A percentile compares a stretch with the other conserved stretches of the same genome.
phyloP scores from a whole-genome alignment of 192 early-diverging fungal species.

The Coemansia sp. region DNA sequence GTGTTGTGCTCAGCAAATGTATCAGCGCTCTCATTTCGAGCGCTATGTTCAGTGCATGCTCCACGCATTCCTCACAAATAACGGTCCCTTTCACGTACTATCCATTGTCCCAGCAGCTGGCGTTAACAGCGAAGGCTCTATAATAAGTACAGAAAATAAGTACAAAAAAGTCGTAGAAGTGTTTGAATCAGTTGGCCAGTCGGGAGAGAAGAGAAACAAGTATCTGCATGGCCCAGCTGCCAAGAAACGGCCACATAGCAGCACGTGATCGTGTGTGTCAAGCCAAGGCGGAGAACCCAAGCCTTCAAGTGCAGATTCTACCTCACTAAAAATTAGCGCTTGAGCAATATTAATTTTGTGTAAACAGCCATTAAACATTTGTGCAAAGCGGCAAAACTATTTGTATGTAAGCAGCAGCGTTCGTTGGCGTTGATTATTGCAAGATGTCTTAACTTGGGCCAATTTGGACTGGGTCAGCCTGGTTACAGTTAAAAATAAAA shows the following conservation, averaged over 20 bases:
- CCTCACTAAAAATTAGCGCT: too few species aligned
- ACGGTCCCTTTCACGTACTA: constrained; percentile 12
- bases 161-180: too few species aligned
- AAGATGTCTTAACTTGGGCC: neutral
- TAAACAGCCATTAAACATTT: too few species aligned
- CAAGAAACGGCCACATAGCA: neutral
- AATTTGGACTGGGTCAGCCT: neutral
- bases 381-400: too few species aligned
- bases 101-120: constrained; percentile 16
- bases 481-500: neutral
- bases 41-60: neutral
- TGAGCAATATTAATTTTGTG: too few species aligned
- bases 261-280: neutral
- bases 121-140: neutral
- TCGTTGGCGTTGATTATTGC: neutral
- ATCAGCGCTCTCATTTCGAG: neutral
- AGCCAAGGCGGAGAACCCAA: too few species aligned
- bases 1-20: neutral
- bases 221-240: neutral
- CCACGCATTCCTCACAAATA: neutral
- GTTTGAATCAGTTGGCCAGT: neutral
- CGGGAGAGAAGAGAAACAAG: neutral
- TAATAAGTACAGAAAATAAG: neutral
- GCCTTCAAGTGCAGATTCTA: too few species aligned
- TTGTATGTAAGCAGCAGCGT: too few species aligned